Conservation (phyloP, 2,329 filamentous ascomycete genomes). For the Thermochaetoides dissita region DNA sequence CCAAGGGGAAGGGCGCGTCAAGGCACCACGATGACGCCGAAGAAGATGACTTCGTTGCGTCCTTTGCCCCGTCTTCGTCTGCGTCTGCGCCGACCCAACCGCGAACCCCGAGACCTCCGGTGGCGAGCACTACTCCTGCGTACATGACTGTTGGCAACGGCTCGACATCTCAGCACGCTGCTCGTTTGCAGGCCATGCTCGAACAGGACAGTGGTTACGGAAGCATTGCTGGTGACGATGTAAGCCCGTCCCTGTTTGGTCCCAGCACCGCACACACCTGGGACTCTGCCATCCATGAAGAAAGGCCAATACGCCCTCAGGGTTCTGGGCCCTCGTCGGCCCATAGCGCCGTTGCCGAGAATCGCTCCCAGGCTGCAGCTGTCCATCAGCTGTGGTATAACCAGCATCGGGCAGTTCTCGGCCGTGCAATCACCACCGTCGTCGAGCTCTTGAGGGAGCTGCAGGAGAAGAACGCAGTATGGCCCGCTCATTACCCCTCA, state of each 20-base stretch:
- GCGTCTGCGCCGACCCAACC: too few relatives aligned
- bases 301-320: conserved; percentile 29
- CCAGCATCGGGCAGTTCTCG: conserved; percentile 75
- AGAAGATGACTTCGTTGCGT: conserved; percentile 9
- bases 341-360: conserved; percentile 43
- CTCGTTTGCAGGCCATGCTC: conserved; percentile 65
- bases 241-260: conserved; percentile 21
- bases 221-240: conserved; percentile 53
- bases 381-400: conserved; percentile 93
- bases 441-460: conserved; percentile 71
- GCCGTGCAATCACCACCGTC: conserved; percentile 72
- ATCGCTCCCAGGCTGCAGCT: conserved; percentile 60
- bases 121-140: conserved; percentile 14
- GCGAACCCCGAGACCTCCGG: background rate
- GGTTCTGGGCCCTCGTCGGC: conserved; percentile 14
- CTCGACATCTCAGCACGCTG: conserved; percentile 66
- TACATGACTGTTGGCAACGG: conserved; percentile 86
- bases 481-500: conserved; percentile 92
- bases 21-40: conserved; percentile 17
- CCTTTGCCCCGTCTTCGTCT: too few relatives aligned
- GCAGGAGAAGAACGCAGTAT: conserved; percentile 77
- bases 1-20: conserved; percentile 37
- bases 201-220: conserved; percentile 86
- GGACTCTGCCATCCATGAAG: conserved; percentile 31
- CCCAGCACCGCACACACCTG: conserved; percentile 24